Base-by-base conservation (phyloP, 495 filamentous ascomycete species). In the Hypoxylon rickii region DNA sequence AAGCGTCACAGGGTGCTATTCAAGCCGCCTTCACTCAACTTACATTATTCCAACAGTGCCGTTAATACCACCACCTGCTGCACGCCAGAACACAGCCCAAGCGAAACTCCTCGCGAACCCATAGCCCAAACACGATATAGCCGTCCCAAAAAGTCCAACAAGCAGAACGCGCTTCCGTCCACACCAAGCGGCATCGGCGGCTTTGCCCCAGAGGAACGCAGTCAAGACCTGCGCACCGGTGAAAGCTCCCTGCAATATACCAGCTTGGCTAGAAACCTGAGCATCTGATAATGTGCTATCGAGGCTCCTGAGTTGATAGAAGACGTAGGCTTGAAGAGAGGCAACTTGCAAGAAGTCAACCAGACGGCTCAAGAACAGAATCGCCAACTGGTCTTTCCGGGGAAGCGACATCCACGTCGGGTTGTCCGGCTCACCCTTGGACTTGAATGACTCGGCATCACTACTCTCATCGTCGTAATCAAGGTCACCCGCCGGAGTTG, bases 151-250 rank as follows among this genome's bases (percentile, higher is more conserved):
- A 15, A 89, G 65, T 17, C 87, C 87, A 26, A 89, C 78, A 18
- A 89, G 70, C 43, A 90, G 71, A 16, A 88, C 85, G 40, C 77
- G 81, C 61, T 87, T 88, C 13, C 87, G 75, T 5, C 87, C 87
- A 20, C 80, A 77, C 75, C 79, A 77, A 49, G 84, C 81, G 0
- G 79, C 78, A 72, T 89, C 86, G 0, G 86, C 83, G 18, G 82
- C 76, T 10, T 85, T 77, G n/a, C 87, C 87, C 87, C 87, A 89
- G 10, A 86, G 69, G 44, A 90, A 86, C 1, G 85, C 86, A 3
- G 87, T 89, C 19, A 85, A 75, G 58, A 89, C 87, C 68, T 90
- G 87, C n/a, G 85, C 85, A 8, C 82, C 85, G 0, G 87, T 85
- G 54, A 89, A 90, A 26, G 79, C 78, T 20, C 83, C 86, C 55